Evolutionary conservation across 441 rosid genomes (phyloP).

Genomic region (Populus hybrid): DNA sequence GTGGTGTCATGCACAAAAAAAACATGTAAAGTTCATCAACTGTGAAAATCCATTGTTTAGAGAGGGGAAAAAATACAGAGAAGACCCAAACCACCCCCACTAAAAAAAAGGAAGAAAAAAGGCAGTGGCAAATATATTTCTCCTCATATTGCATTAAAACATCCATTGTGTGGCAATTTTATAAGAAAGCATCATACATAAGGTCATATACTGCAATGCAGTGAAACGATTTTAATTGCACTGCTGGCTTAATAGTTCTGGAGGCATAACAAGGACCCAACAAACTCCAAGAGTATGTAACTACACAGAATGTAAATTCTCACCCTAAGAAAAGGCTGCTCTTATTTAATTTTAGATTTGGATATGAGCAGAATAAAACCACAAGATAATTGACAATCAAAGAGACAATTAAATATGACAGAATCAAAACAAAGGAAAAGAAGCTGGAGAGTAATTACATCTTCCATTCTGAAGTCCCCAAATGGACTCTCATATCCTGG

Average conservation of each 20-base stretch:
- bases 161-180: background rate
- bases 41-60: background rate
- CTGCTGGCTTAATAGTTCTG: background rate
- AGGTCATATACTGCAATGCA: background rate
- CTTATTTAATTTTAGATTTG: background rate
- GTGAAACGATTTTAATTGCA: background rate
- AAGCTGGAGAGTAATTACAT: slow-evolving; percentile 38
- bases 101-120: background rate
- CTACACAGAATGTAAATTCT: background rate
- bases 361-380: background rate
- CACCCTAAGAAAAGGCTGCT: background rate
- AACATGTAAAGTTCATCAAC: background rate
- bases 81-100: background rate
- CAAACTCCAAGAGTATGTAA: background rate
- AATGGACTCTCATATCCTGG: slow-evolving; percentile 72
- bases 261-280: background rate
- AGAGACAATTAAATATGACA: slow-evolving; percentile 6
- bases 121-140: background rate
- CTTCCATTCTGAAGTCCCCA: slow-evolving; percentile 46
- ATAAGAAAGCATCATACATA: background rate
- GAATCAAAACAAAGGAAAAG: background rate
- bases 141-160: background rate
- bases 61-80: background rate
- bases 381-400: background rate
- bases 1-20: slow-evolving; percentile 9